Base-by-base conservation (phyloP, 2,329 filamentous ascomycete genomes). In the Trichoderma brevicompactum region DNA sequence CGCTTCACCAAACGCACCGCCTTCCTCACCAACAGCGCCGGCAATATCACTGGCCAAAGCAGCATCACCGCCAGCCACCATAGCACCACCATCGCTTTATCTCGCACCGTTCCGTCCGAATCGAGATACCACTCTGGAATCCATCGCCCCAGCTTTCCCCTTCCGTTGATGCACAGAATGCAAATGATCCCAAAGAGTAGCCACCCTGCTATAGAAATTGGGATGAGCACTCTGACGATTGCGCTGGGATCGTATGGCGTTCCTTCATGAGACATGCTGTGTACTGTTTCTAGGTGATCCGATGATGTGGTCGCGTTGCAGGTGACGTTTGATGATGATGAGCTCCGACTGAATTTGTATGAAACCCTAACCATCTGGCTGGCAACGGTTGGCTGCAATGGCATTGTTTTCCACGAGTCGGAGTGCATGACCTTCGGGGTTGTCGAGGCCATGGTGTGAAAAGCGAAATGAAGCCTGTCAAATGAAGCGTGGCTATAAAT, bases 31-130 rank as follows among this genome's bases (percentile, higher is more conserved):
- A 56, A 12, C 69, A 85, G 88, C 71, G 94, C 91, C 0, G 81
- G 79, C 58, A 86, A 81, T 70, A 92, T 94, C 71, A 81, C 82
- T 4, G 87, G 88, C 65, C 75, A 77, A n/a, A 73, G 65, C 43
- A 76, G 44, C 23, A 77, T 23, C 1, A 76, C 69, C 2, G 64
- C 69, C 1, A 65, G 13, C 75, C 74, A 77, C 75, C 74, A 77
- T 1, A 46, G 58, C 9, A 56, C 67, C 48, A 77, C 69, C 7
- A 65, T 17, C 5, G 68, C 55, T 48, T 68, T 70, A n/a, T 75
- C 70, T 56, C 63, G 63, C 3, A 13, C 32, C 15, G 67, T 70
- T 0, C 70, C 70, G 2, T 60, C 43, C 1, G 72, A 71, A 46
- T 76, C 71, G 19, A 75, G 69, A 54, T 76, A 77, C 75, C 75